Conservation (phyloP, 225 moss, liverwort and hornwort species). For the Rhytidiadelphus loreus region DNA sequence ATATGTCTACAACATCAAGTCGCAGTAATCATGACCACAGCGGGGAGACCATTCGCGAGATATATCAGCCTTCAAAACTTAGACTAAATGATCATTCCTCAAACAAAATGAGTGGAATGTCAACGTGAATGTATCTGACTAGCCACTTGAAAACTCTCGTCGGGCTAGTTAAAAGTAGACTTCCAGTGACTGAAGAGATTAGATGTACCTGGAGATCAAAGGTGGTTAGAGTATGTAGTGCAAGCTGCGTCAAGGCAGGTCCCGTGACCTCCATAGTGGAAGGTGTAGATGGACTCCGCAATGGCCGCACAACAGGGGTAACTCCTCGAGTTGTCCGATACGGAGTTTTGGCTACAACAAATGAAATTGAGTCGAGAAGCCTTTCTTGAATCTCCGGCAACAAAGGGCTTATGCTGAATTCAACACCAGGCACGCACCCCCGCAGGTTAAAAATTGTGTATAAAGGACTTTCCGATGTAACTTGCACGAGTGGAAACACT, state of each 20-base stretch:
- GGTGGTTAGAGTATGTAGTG: constrained; percentile 69
- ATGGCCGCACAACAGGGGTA: constrained; percentile 31
- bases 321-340: constrained; percentile 61
- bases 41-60: background rate
- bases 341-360: constrained; percentile 81
- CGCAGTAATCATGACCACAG: background rate
- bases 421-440: background rate
- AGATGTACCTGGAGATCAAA: constrained; percentile 77
- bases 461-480: background rate
- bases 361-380: constrained; percentile 84
- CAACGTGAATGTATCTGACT: background rate
- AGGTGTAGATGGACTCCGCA: constrained; percentile 44
- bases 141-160: background rate
- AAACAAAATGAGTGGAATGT: background rate
- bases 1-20: background rate
- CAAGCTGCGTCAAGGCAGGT: constrained; percentile 82
- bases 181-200: background rate
- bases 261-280: constrained; percentile 58
- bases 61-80: background rate
- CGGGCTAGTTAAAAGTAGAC: background rate
- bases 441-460: background rate
- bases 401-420: constrained; percentile 54
- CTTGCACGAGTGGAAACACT: background rate
- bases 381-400: constrained; percentile 83
- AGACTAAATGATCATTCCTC: background rate